Evolutionary conservation across 2,329 filamentous ascomycete genomes (phyloP).

Genomic region (Fusarium tricinctum): DNA sequence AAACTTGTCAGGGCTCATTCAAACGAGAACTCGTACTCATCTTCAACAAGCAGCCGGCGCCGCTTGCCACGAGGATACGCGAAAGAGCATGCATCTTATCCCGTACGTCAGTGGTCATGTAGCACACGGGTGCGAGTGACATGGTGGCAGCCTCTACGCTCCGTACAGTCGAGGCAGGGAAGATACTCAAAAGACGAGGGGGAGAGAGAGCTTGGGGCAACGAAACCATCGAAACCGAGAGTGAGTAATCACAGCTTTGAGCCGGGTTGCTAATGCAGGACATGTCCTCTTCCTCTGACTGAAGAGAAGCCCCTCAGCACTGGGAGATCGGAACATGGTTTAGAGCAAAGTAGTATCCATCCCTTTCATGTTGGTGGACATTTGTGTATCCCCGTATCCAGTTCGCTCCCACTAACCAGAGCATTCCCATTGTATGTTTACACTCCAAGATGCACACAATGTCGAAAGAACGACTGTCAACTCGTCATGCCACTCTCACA

Average conservation of each 20-base stretch:
- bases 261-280: slow-evolving; percentile 17
- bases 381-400: not conserved
- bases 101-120: slow-evolving; percentile 36
- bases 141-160: slow-evolving; percentile 27
- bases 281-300: slow-evolving; percentile 4
- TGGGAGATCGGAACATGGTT: slow-evolving; percentile 34
- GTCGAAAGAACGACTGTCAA: not conserved
- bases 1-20: not conserved
- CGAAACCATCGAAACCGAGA: slow-evolving; percentile 5
- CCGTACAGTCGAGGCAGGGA: slow-evolving; percentile 18
- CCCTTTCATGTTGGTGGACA: slow-evolving; percentile 28
- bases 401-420: not conserved
- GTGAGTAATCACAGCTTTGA: slow-evolving; percentile 8
- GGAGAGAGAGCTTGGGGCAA: slow-evolving; percentile 25
- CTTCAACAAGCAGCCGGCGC: slow-evolving; percentile 9
- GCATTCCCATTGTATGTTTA: not conserved
- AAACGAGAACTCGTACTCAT: not conserved
- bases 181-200: slow-evolving; percentile 38
- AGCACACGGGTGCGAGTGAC: slow-evolving; percentile 22
- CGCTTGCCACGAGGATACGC: slow-evolving; percentile 23
- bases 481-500: not conserved
- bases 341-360: slow-evolving; percentile 24
- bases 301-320: slow-evolving; percentile 17
- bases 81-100: slow-evolving; percentile 37
- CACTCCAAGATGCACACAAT: not conserved